Evolutionary conservation across 106 monocot genomes (phyloP), one percentile per base, ranked within the genome.

Genomic region (Apostasia shenzhenica): DNA sequence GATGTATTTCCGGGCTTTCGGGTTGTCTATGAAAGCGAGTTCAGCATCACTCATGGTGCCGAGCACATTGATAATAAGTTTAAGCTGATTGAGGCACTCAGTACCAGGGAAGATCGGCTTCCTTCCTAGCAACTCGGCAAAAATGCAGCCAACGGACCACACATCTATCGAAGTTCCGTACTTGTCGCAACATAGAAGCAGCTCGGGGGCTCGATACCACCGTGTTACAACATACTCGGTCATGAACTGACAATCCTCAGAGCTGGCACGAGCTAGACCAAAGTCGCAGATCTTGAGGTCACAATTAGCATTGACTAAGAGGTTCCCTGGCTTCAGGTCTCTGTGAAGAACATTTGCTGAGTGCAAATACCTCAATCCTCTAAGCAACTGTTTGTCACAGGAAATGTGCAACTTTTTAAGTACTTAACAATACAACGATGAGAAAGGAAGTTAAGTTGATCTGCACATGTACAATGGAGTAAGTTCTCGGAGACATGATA

Each of bases 141-240:
- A 93, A 67, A 93, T 93, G 77, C 93, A 93, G 12, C 93, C 93
- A 11, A 93, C 93, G 2, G 93, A 93, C 93, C 93, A 93, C 8
- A 93, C 86, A 67, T 93, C 93, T 13, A 93, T 93, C n/a, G 93
- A 89, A 4, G 93, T 89, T 37, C 86, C 89, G 61, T 93, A 93
- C 52, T 83, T 84, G 44, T 89, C 93, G 61, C 93, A 93, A 66
- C 93, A 89, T 1, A 93, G 78, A 5, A 93, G 86, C 9, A 93
- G 73, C 69, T 93, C 93, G 4, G 93, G 93, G 52, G 93, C 93
- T 6, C 93, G 75, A 60, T 89, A 93, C 93, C 93, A 93, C 26
- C 93, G 86, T 48, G 93, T 93, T 37, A 93, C 93, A 48, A 93
- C 93, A 72, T 93, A 93, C 69, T 93, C 93, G 0, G 93, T 93